Evolutionary conservation across 2,329 filamentous ascomycete genomes (phyloP).

Genomic region (Fusarium sp.): DNA sequence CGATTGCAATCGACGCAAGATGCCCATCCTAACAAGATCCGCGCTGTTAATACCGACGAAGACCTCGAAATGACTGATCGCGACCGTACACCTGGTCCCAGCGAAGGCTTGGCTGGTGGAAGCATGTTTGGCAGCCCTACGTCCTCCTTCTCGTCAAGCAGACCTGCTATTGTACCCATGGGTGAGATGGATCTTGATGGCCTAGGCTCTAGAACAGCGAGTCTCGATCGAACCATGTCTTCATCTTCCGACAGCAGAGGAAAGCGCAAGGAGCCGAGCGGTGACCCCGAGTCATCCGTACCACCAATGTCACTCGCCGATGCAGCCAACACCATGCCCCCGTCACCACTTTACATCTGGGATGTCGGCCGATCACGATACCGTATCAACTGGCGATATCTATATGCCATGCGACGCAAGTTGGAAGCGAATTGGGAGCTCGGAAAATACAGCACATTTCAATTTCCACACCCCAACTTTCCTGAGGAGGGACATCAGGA

Average conservation of each 20-base stretch:
- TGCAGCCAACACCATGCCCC: constrained; percentile 51
- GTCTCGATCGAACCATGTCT: constrained; percentile 47
- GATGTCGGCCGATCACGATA: constrained; percentile 61
- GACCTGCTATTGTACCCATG: constrained; percentile 41
- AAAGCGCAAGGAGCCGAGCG: constrained; percentile 54
- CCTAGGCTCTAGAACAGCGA: constrained; percentile 45
- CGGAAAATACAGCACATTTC: constrained; percentile 85
- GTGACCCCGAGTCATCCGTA: constrained; percentile 49
- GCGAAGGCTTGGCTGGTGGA: constrained; percentile 37
- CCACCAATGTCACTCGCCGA: constrained; percentile 48
- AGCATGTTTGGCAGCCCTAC: constrained; percentile 53
- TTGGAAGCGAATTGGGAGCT: constrained; percentile 93
- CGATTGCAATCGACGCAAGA: constrained; percentile 60
- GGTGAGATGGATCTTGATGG: constrained; percentile 50
- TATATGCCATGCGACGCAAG: constrained; percentile 87
- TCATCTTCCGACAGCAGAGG: constrained; percentile 49
- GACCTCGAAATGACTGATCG: constrained; percentile 63
- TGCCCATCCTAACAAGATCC: constrained; percentile 64
- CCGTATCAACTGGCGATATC: constrained; percentile 89
- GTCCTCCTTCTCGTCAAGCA: constrained; percentile 49
- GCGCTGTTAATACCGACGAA: constrained; percentile 61
- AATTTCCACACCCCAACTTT: constrained; percentile 85
- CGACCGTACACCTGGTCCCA: constrained; percentile 46
- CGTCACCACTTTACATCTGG: constrained; percentile 64
- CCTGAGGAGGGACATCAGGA: constrained; percentile 87